Evolutionary conservation across 2,329 filamentous ascomycete genomes (phyloP).

Genomic region (Cladosporium sp.): DNA sequence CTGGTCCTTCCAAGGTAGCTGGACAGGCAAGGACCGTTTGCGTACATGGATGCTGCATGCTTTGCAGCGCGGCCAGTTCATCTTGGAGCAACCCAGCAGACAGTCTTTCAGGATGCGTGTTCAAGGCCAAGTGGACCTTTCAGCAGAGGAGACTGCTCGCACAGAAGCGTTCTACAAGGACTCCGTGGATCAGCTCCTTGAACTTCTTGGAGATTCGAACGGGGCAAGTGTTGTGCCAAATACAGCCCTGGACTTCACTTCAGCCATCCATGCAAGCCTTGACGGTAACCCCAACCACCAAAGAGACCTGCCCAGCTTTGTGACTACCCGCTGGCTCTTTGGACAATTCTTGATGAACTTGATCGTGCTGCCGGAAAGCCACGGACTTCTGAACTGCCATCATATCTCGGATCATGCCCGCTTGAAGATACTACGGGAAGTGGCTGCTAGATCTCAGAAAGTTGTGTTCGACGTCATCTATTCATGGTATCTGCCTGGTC

Average conservation of each 20-base stretch:
- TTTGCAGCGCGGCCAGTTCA: conserved; percentile 86
- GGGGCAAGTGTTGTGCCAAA: conserved; percentile 83
- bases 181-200: conserved; percentile 78
- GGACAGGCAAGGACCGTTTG: conserved; percentile 85
- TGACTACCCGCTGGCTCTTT: conserved; percentile 91
- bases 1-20: conserved; percentile 83
- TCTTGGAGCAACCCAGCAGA: conserved; percentile 82
- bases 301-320: conserved; percentile 71
- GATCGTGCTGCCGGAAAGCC: conserved; percentile 80
- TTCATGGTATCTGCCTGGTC: conserved; percentile 57
- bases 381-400: conserved; percentile 75
- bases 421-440: conserved; percentile 70
- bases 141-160: conserved; percentile 73
- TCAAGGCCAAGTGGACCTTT: conserved; percentile 68
- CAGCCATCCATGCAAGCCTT: conserved; percentile 73
- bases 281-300: conserved; percentile 66
- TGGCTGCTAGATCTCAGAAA: conserved; percentile 77
- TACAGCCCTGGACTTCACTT: conserved; percentile 79
- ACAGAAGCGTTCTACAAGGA: conserved; percentile 86
- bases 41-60: conserved; percentile 95
- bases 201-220: conserved; percentile 75
- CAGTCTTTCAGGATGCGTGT: conserved; percentile 67
- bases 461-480: conserved; percentile 74
- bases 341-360: conserved; percentile 81
- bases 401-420: conserved; percentile 90